Percentiles rank a stretch among this genome's conserved stretches.
Evolutionary conservation across 1,284 basidiomycete species (phyloP).

Genomic region (Tilletia horrida): DNA sequence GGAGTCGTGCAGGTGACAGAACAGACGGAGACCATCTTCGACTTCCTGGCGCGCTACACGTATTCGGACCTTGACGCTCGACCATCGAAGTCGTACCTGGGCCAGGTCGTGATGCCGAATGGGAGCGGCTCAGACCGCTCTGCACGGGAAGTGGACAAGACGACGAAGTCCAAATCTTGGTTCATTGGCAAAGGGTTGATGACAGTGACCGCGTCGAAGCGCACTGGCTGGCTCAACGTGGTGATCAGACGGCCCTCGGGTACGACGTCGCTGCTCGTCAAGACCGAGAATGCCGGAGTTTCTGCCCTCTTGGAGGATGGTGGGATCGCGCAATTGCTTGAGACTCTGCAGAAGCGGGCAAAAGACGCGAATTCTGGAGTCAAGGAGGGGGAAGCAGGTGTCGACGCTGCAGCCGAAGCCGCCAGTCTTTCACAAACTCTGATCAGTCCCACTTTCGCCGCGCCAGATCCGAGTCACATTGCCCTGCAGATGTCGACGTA

Average conservation of each 20-base stretch:
- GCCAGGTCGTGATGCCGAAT: constrained; percentile 61
- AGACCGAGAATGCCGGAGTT: constrained; percentile 73
- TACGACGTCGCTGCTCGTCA: constrained; percentile 75
- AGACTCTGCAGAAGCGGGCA: background rate
- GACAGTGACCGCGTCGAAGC: constrained; percentile 72
- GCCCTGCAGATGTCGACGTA: constrained; percentile 73
- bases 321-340: constrained; percentile 21
- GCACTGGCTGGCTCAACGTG: constrained; percentile 85
- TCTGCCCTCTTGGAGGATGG: constrained; percentile 47
- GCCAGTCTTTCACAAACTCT: background rate
- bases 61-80: constrained; percentile 90
- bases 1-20: constrained; percentile 74
- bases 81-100: constrained; percentile 75
- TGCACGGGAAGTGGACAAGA: constrained; percentile 34
- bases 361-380: background rate
- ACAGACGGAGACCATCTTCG: constrained; percentile 92
- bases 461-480: constrained; percentile 73
- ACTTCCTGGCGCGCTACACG: constrained; percentile 92
- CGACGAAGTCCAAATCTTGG: constrained; percentile 68
- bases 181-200: constrained; percentile 80
- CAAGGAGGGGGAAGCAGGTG: background rate
- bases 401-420: background rate
- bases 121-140: constrained; percentile 37
- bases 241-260: constrained; percentile 83
- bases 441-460: background rate